phyloP scores from a whole-genome alignment of 495 filamentous ascomycete genomes.

The Penicillium riverlandense region DNA sequence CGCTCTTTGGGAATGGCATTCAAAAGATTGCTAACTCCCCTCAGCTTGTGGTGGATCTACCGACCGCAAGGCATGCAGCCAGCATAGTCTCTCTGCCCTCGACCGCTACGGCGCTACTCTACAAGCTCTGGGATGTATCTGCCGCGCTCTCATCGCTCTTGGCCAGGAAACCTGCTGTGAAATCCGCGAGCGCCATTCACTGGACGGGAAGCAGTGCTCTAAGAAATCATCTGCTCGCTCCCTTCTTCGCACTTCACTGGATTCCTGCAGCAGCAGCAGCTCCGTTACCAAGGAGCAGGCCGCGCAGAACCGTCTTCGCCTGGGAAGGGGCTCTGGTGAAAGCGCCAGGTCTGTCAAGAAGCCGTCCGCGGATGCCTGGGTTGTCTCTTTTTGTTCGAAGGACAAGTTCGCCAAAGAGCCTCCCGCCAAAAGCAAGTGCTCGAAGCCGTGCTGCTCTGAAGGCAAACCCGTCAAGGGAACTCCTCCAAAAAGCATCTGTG shows the following conservation, averaged over 20 bases:
- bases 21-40: no score
- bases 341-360: no score
- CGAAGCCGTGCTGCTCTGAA: no score
- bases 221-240: constrained; percentile 9
- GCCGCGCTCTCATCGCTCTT: constrained; percentile 43
- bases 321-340: no score
- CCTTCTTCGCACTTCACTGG: no score
- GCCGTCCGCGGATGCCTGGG: not conserved
- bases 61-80: constrained; percentile 17
- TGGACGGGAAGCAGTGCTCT: constrained; percentile 1
- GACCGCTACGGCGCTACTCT: constrained; percentile 32
- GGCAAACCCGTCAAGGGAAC: no score
- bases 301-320: no score
- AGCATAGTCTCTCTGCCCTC: constrained; percentile 23
- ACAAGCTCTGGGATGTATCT: constrained; percentile 47
- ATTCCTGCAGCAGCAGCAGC: no score
- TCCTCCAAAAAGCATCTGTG: constrained; percentile 4
- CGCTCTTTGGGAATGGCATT: not conserved
- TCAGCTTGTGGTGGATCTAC: constrained; percentile 8
- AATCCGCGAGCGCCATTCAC: constrained; percentile 2
- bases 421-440: no score
- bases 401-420: no score
- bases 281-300: no score
- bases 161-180: constrained; percentile 47
- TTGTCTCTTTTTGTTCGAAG: no score